phyloP scores from a whole-genome alignment of 345 rosid genomes.

The Eucalyptus victrix region DNA sequence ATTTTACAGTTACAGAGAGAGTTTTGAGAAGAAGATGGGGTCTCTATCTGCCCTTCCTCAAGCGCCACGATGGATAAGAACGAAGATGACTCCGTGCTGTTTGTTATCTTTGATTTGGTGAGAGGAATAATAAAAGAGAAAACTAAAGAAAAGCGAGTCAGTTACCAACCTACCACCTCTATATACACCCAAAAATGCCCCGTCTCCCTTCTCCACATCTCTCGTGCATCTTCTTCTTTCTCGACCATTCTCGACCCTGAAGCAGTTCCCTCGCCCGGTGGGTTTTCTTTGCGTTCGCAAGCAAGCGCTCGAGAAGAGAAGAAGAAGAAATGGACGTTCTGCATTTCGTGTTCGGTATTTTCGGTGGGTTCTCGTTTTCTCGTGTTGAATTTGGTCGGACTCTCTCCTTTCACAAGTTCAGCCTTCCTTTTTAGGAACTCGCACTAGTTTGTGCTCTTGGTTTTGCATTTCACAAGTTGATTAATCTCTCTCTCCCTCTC shows the following conservation, averaged over 20 bases:
- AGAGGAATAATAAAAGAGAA: neutral
- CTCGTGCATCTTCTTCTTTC: neutral
- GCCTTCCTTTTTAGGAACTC: neutral
- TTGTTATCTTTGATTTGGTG: neutral
- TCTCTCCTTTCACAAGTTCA: neutral
- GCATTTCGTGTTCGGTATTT: constrained; percentile 82
- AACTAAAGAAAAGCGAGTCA: neutral
- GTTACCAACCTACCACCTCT: neutral
- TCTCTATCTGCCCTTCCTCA: neutral
- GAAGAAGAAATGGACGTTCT: constrained; percentile 29
- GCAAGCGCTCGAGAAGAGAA: neutral
- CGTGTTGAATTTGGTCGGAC: neutral
- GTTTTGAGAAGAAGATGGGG: neutral
- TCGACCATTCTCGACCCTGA: neutral
- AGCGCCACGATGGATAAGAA: neutral
- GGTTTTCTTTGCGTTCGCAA: neutral
- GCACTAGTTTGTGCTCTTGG: neutral
- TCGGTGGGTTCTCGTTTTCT: constrained; percentile 35
- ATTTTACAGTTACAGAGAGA: neutral
- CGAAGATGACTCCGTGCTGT: neutral
- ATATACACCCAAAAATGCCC: neutral
- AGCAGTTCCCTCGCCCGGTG: neutral
- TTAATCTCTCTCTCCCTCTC: neutral
- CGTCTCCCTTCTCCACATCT: neutral
- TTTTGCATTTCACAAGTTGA: neutral